phyloP scores from a whole-genome alignment of 495 filamentous ascomycete species.

The Annulohypoxylon moriforme region DNA sequence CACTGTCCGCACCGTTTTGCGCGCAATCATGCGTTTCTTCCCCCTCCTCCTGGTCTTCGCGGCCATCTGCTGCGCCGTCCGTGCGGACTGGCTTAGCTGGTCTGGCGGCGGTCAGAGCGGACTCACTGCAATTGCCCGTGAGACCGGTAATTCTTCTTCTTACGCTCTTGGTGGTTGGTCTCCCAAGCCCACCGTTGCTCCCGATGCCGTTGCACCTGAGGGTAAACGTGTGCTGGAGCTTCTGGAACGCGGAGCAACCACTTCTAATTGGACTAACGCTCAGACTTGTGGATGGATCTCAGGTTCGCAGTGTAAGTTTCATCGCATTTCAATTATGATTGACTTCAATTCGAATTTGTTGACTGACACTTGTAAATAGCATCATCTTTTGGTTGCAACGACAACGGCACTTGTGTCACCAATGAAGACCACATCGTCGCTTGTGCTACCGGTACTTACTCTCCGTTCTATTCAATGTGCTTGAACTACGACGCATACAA shows the following conservation, averaged over 20 bases:
- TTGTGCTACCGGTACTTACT: constrained; percentile 39
- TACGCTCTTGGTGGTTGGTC: constrained; percentile 33
- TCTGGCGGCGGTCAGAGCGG: constrained; percentile 20
- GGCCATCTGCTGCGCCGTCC: constrained; percentile 21
- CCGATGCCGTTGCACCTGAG: constrained; percentile 10
- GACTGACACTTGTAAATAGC: constrained; percentile 32
- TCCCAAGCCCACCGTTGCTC: constrained; percentile 45
- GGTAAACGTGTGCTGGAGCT: constrained; percentile 32
- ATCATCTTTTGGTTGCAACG: constrained; percentile 40
- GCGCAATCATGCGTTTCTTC: constrained; percentile 29
- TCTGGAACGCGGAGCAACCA: constrained; percentile 15
- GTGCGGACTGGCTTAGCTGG: constrained; percentile 42
- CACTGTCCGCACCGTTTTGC: background rate
- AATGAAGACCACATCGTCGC: constrained; percentile 49
- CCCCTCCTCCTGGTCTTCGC: constrained; percentile 23
- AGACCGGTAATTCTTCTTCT: constrained; percentile 19
- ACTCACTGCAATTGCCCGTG: constrained; percentile 10
- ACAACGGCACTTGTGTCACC: constrained; percentile 43
- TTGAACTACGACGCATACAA: constrained; percentile 49
- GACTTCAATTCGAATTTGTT: background rate
- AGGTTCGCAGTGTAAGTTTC: constrained; percentile 48
- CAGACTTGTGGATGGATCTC: constrained; percentile 54
- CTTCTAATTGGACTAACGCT: constrained; percentile 44
- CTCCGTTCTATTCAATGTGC: constrained; percentile 50
- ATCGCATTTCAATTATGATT: background rate